Evolutionary conservation across 2,329 filamentous ascomycete species (phyloP).

Genomic region (Pseudodiploospora longispora): DNA sequence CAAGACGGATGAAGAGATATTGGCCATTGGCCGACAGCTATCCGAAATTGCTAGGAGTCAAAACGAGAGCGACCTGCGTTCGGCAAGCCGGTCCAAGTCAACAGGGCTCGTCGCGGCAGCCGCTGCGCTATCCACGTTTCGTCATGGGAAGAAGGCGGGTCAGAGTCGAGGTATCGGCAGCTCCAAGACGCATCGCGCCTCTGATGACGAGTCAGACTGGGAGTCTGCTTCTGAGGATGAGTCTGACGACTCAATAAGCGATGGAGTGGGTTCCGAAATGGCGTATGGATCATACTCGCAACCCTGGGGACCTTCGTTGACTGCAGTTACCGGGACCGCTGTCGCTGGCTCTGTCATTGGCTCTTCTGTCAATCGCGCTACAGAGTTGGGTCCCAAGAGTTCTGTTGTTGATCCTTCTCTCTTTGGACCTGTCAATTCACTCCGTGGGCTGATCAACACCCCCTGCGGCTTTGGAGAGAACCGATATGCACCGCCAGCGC

Average conservation of each 20-base stretch:
- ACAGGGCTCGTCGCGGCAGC: conserved; percentile 28
- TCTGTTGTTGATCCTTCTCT: conserved; percentile 49
- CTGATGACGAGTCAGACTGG: conserved; percentile 46
- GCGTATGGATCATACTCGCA: conserved; percentile 21
- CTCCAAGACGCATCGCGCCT: conserved; percentile 30
- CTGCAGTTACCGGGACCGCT: conserved; percentile 31
- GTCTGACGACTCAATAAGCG: conserved; percentile 25
- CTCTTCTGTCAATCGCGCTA: conserved; percentile 11
- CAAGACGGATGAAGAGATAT: conserved; percentile 49
- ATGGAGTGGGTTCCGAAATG: conserved; percentile 31
- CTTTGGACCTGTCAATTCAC: conserved; percentile 55
- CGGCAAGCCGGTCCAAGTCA: conserved; percentile 23
- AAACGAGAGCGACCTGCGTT: conserved; percentile 40
- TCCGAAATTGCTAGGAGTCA: conserved; percentile 43
- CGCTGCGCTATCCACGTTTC: conserved; percentile 33
- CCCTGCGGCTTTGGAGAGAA: conserved; percentile 46
- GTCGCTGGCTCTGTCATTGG: conserved; percentile 18
- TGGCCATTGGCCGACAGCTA: conserved; percentile 46
- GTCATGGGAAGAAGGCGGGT: conserved; percentile 28
- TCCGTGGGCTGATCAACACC: conserved; percentile 44
- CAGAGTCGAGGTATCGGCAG: conserved; percentile 29
- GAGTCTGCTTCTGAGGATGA: conserved; percentile 47
- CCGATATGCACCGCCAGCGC: conserved; percentile 19
- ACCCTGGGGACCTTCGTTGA: conserved; percentile 11
- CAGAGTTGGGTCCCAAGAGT: conserved; percentile 25